A percentile compares a stretch with the other conserved stretches of the same genome.
Evolutionary conservation across 2,329 filamentous ascomycete genomes (phyloP).

Genomic region (Diaporthe sp.): DNA sequence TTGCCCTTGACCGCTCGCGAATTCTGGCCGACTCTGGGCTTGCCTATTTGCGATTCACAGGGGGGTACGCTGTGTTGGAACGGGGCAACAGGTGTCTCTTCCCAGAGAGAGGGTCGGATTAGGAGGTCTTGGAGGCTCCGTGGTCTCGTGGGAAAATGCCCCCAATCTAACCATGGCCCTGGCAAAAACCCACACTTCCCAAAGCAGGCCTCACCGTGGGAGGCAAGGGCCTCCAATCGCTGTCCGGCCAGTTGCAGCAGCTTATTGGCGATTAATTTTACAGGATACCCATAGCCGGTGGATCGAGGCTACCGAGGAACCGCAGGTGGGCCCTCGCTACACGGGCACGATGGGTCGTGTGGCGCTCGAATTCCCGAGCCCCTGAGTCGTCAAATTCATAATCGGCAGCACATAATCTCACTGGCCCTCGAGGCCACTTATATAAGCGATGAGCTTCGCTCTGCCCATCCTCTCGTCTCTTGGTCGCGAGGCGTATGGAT

Average conservation of each 20-base stretch:
- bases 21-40: slow-evolving; percentile 12
- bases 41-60: slow-evolving; percentile 12
- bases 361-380: slow-evolving; percentile 26
- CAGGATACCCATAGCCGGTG: slow-evolving; percentile 13
- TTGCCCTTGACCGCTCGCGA: slow-evolving; percentile 28
- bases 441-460: slow-evolving; percentile 7
- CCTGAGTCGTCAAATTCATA: slow-evolving; percentile 27
- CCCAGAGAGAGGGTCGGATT: neutral
- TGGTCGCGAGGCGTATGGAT: slow-evolving; percentile 1
- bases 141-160: slow-evolving; percentile 19
- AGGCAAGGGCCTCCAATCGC: neutral
- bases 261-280: slow-evolving; percentile 25
- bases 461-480: neutral
- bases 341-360: slow-evolving; percentile 1
- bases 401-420: neutral
- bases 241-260: neutral
- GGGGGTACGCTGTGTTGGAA: slow-evolving; percentile 12
- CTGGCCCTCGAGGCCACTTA: slow-evolving; percentile 4
- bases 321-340: slow-evolving; percentile 18
- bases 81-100: neutral
- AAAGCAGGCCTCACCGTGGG: slow-evolving; percentile 19
- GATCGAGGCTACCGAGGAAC: slow-evolving; percentile 26
- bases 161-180: slow-evolving; percentile 26
- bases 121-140: slow-evolving; percentile 8
- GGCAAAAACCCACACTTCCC: slow-evolving; percentile 18